Conservation (phyloP, 495 filamentous ascomycete genomes). For the Xylaria venustula region DNA sequence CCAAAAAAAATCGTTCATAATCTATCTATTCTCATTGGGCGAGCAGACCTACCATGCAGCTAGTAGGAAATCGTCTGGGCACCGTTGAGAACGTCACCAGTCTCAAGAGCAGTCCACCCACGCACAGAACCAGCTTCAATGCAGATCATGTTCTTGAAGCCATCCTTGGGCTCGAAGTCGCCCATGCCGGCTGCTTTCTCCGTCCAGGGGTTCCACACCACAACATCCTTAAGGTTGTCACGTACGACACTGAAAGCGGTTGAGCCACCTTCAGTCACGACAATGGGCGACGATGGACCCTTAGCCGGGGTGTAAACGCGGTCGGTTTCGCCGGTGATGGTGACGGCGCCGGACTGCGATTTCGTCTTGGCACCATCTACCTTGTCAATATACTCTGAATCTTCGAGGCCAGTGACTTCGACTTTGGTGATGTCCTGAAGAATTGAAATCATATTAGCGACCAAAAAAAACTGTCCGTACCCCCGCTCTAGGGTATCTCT, state of each 20-base stretch:
- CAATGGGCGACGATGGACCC: constrained; percentile 59
- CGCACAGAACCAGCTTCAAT: constrained; percentile 85
- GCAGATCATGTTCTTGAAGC: constrained; percentile 89
- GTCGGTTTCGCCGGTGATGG: constrained; percentile 74
- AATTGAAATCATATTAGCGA: background rate
- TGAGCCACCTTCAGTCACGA: constrained; percentile 59
- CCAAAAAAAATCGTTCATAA: constrained; percentile 6
- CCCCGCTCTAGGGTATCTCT: background rate
- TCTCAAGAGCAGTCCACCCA: constrained; percentile 79
- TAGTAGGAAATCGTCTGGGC: constrained; percentile 66
- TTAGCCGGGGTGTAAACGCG: constrained; percentile 62
- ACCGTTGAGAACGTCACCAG: constrained; percentile 85
- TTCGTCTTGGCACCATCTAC: constrained; percentile 58
- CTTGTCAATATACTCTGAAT: constrained; percentile 78
- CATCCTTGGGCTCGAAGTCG: constrained; percentile 87
- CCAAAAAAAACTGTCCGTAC: background rate
- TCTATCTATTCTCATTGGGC: background rate
- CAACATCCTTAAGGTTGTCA: constrained; percentile 79
- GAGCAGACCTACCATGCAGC: constrained; percentile 1
- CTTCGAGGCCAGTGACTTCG: constrained; percentile 68
- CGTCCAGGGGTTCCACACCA: constrained; percentile 97
- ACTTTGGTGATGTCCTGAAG: constrained; percentile 70
- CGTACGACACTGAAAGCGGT: constrained; percentile 69
- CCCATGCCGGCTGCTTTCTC: constrained; percentile 77
- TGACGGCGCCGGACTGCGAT: constrained; percentile 54